Conservation (phyloP, 441 rosid genomes). For the Biscutella auriculata region DNA sequence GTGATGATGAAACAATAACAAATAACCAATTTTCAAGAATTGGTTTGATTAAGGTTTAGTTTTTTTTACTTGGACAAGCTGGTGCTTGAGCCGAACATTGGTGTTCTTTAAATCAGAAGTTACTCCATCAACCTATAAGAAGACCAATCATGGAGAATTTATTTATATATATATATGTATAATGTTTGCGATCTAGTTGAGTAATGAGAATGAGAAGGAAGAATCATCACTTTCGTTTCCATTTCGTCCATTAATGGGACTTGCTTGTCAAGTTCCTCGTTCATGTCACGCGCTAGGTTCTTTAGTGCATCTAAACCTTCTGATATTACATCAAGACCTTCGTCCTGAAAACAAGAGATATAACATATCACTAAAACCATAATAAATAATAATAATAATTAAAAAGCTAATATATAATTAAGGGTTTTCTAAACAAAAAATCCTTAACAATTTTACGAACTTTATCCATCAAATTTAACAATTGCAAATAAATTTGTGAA, state of each 20-base stretch:
- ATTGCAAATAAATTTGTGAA: no score
- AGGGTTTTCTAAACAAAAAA: no score
- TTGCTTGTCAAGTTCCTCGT: conserved; percentile 63
- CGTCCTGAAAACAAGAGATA: conserved; percentile 28
- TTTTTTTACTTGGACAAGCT: conserved; percentile 42
- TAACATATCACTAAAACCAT: no score
- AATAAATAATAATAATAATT: no score
- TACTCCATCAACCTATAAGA: conserved; percentile 49
- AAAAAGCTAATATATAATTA: no score
- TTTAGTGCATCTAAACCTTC: conserved; percentile 49
- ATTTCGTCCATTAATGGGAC: conserved; percentile 59
- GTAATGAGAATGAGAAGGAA: not conserved
- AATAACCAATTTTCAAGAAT: not conserved
- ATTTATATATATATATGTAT: no score
- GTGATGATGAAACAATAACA: not conserved
- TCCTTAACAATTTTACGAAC: no score
- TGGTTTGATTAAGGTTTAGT: not conserved
- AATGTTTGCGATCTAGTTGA: no score
- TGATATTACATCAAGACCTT: conserved; percentile 58
- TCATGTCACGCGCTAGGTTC: conserved; percentile 50
- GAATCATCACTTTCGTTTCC: conserved; percentile 37
- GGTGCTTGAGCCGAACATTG: conserved; percentile 53
- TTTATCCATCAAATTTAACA: no score
- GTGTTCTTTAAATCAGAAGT: conserved; percentile 41
- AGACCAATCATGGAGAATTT: conserved; percentile 7